Evolutionary conservation across 495 filamentous ascomycete genomes (phyloP).

Genomic region (Penicillium riverlandense): DNA sequence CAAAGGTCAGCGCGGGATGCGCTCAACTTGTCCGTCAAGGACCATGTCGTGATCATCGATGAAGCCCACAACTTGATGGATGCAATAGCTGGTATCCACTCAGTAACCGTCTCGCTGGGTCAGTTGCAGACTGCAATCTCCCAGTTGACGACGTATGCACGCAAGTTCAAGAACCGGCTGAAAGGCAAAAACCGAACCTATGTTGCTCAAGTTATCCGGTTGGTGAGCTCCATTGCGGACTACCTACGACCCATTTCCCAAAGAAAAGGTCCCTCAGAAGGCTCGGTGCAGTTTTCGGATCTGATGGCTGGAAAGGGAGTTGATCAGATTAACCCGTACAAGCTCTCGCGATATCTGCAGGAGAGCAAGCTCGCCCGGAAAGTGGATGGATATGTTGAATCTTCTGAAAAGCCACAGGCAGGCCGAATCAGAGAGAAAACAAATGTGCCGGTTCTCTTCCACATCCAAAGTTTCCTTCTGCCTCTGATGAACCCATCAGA

Average conservation of each 20-base stretch:
- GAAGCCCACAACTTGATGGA: constrained; percentile 98
- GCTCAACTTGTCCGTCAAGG: constrained; percentile 75
- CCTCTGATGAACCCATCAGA: constrained; percentile 81
- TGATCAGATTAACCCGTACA: constrained; percentile 91
- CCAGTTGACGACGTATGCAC: constrained; percentile 74
- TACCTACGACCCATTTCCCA: constrained; percentile 47
- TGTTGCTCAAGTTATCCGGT: constrained; percentile 74
- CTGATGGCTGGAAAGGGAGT: constrained; percentile 80
- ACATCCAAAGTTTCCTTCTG: constrained; percentile 73
- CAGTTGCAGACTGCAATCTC: constrained; percentile 66
- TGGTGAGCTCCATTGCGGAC: constrained; percentile 67
- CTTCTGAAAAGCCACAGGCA: constrained; percentile 41
- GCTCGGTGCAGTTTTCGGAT: constrained; percentile 57
- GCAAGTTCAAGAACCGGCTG: constrained; percentile 78
- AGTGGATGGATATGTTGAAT: constrained; percentile 75
- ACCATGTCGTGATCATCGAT: constrained; percentile 86
- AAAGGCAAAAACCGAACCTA: constrained; percentile 92
- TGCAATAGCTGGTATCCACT: constrained; percentile 81
- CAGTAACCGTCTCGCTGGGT: constrained; percentile 61
- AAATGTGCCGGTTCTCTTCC: constrained; percentile 69
- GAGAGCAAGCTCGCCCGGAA: constrained; percentile 93
- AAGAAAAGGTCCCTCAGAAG: constrained; percentile 45
- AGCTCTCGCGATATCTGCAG: constrained; percentile 77
- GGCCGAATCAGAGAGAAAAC: constrained; percentile 20
- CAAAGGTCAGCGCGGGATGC: constrained; percentile 88